Conservation (phyloP, 1,284 basidiomycete species). For the Calocybe gambosa region DNA sequence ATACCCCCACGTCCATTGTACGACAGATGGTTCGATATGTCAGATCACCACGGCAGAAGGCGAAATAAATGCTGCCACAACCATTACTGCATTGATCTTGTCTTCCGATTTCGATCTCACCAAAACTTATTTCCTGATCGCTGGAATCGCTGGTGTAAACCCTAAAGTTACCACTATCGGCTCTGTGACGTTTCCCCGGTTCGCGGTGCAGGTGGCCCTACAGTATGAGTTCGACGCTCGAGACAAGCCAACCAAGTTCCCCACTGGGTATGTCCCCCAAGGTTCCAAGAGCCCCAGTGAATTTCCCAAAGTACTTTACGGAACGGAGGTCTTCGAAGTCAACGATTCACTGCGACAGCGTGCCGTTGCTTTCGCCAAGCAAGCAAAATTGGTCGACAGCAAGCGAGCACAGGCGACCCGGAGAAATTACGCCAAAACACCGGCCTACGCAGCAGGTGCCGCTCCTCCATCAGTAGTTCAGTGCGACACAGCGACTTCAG, state of each 20-base stretch:
- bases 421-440: constrained; percentile 6
- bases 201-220: constrained; percentile 3
- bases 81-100: constrained; percentile 4
- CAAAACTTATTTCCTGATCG: constrained; percentile 5
- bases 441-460: constrained; percentile 1
- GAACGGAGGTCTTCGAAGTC: constrained; percentile 8
- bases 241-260: constrained; percentile 4
- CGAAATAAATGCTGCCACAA: constrained; percentile 6
- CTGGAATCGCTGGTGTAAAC: constrained; percentile 5
- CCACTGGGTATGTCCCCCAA: constrained; percentile 5
- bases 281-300: constrained; percentile 1
- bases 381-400: constrained; percentile 3
- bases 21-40: neutral
- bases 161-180: neutral
- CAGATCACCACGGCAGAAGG: constrained; percentile 3
- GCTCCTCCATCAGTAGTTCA: constrained; percentile 1
- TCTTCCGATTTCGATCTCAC: constrained; percentile 7
- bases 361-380: constrained; percentile 5
- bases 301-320: constrained; percentile 1
- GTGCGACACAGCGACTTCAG: constrained; percentile 6
- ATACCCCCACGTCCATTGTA: constrained; percentile 4
- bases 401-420: neutral
- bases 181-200: constrained; percentile 3
- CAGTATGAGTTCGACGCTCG: constrained; percentile 7
- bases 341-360: constrained; percentile 3